Evolutionary conservation across 106 monocot genomes (phyloP).

Genomic region (Acanthochlamys bracteata): DNA sequence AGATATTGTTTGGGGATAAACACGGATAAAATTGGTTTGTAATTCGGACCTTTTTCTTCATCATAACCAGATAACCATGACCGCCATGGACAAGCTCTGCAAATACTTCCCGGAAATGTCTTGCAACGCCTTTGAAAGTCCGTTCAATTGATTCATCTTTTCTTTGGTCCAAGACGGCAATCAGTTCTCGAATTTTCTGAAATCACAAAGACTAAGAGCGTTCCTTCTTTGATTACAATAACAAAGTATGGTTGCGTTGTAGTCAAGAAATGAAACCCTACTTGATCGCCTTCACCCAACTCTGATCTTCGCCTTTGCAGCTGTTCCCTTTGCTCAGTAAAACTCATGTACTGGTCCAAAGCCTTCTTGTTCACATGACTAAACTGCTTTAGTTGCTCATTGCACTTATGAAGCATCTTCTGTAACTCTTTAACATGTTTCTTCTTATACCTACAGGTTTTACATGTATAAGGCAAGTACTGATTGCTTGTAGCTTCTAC

Average conservation of each 20-base stretch:
- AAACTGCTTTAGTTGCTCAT: constrained; percentile 85
- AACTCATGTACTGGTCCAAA: constrained; percentile 95
- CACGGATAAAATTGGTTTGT: no score
- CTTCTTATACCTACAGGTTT: constrained; percentile 64
- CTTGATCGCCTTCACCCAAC: constrained; percentile 94
- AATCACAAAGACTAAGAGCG: constrained; percentile 18
- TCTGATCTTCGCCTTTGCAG: constrained; percentile 82
- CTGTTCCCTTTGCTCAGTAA: constrained; percentile 94
- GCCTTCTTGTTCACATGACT: constrained; percentile 99
- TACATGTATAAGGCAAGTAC: constrained; percentile 2
- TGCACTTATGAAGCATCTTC: constrained; percentile 87
- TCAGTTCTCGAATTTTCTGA: constrained; percentile 97
- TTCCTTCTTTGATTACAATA: no score
- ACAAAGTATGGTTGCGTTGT: no score
- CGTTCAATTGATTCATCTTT: constrained; percentile 99
- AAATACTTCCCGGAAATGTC: constrained; percentile 96
- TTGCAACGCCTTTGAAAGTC: constrained; percentile 96
- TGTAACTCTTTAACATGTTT: constrained; percentile 80
- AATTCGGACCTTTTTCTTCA: constrained; percentile 99
- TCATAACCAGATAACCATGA: constrained; percentile 95
- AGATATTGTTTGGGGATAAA: no score
- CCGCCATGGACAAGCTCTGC: constrained; percentile 97
- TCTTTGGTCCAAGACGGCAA: constrained; percentile 89
- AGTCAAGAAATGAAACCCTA: no score
- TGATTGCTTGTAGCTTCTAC: no score